Percentiles rank a stretch among this genome's conserved stretches.
These are phyloP conservation scores for Comarum palustre DNA, from an alignment of 306 rosid species.

Conservation along the genomic window DNA sequence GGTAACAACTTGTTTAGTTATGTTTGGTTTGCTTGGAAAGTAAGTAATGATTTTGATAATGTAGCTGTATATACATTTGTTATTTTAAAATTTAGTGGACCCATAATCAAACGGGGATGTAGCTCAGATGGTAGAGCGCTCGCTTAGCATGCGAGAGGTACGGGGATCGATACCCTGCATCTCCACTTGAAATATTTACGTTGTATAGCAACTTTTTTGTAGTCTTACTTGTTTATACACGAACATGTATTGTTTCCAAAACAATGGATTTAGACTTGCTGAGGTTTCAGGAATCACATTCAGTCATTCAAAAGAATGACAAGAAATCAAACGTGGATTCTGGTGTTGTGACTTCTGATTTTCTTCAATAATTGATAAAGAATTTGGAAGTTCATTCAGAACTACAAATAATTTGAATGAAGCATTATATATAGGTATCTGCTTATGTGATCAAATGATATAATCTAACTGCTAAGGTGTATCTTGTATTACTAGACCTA, in stretches of 20 bases:
- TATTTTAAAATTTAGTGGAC: too few species aligned
- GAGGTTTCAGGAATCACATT: not conserved
- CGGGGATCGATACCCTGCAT: constrained; percentile 87
- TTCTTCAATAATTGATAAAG: not conserved
- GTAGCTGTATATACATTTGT: too few species aligned
- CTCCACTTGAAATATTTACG: constrained; percentile 33
- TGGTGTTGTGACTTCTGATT: not conserved
- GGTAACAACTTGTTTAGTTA: constrained; percentile 34
- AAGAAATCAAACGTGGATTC: not conserved
- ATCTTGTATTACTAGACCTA: not conserved
- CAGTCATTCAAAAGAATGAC: not conserved
- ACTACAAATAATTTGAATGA: not conserved
- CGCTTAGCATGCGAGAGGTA: constrained; percentile 90
- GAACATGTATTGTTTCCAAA: not conserved
- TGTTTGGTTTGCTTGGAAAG: not conserved
- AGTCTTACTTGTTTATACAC: not conserved
- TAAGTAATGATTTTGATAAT: not conserved
- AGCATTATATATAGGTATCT: not conserved
- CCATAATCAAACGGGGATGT: constrained; percentile 81
- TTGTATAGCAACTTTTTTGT: too few species aligned
- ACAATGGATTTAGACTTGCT: not conserved
- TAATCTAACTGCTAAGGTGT: not conserved
- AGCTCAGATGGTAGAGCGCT: constrained; percentile 99
- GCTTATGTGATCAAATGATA: not conserved
- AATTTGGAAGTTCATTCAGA: not conserved